phyloP scores from a whole-genome alignment of 768 basidiomycete species.

The Suillus spraguei region DNA sequence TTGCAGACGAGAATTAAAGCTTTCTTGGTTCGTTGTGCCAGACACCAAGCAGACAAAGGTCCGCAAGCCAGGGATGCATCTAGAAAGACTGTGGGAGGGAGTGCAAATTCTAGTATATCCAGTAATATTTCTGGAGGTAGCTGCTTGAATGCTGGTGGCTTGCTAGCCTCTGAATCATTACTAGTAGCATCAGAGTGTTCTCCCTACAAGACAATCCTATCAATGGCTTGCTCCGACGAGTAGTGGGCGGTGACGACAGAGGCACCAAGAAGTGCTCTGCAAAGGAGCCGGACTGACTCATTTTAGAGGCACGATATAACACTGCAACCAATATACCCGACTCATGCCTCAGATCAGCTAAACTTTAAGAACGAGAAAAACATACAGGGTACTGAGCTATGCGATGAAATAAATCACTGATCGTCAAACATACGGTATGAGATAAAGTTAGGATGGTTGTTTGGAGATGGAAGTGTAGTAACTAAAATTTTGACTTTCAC shows the following conservation, averaged over 20 bases:
- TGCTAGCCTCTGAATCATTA: neutral
- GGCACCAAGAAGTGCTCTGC: neutral
- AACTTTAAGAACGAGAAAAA: neutral
- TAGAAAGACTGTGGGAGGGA: constrained; percentile 28
- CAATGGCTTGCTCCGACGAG: neutral
- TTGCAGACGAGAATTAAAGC: constrained; percentile 28
- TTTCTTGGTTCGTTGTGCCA: constrained; percentile 23
- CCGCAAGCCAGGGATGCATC: constrained; percentile 17
- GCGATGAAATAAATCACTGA: neutral
- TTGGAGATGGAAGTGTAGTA: neutral
- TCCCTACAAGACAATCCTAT: neutral
- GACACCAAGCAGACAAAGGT: constrained; percentile 26
- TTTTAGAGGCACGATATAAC: neutral
- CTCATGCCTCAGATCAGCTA: neutral
- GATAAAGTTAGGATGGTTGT: neutral
- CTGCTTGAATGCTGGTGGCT: constrained; percentile 4
- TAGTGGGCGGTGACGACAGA: neutral
- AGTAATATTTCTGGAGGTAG: constrained; percentile 27
- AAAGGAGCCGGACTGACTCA: neutral
- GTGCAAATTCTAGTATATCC: constrained; percentile 25
- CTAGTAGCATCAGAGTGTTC: neutral
- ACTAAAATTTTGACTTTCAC: neutral
- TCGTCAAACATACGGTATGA: neutral
- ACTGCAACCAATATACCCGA: neutral
- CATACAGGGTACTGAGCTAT: neutral